Evolutionary conservation across 495 filamentous ascomycete species (phyloP), one percentile per base, ranked within the genome.

Genomic region (Penicillium salamii): DNA sequence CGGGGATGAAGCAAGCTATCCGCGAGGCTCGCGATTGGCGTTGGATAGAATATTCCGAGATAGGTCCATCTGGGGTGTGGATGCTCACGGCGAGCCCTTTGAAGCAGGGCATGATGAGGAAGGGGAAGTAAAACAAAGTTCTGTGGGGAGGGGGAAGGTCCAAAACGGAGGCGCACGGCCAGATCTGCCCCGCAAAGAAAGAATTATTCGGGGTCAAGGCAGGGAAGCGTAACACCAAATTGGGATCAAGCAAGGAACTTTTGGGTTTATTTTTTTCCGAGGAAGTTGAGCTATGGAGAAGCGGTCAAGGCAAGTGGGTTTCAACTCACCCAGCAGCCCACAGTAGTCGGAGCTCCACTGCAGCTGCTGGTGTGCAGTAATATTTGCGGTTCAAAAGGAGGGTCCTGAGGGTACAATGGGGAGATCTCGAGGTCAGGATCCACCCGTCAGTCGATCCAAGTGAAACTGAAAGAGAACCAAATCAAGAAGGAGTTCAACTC

Each of bases 61-160:
- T 79, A 21, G 93, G 89, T 53, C 89, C 87, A 59, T 89, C 85
- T 49, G 89, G 89, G 28, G 91, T 89, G 68, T 97, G 91, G 62
- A 97, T 93, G 77, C 89, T 95, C 65, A 97, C 91, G 40, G 91
- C 91, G 62, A 97, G 88, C 67, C 91, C 91, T 74, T 95, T 93
- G 78, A 96, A 97, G 83, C 91, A 97, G 74, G 91, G 91, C 91
- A 96, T 96, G 61, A 40, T 65, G 66, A 48, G 53, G 24, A 49
- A 20, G 41, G 34, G 38, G 26, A 49, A 38, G 23, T 20, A 49
- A 18, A 38, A 46, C 38, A 32, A 38, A 23, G 14, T 26, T 23
- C 38, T 38, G 18, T 43, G 42, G 39, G 48, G 36, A 40, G 44
- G 21, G n/a, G 46, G 33, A 52, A 20, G 26, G 42, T 54, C 43